Evolutionary conservation across 1,139 yeast genomes (phyloP), one percentile per base, ranked within the genome.

Genomic region (Saccharomyces hybrid): DNA sequence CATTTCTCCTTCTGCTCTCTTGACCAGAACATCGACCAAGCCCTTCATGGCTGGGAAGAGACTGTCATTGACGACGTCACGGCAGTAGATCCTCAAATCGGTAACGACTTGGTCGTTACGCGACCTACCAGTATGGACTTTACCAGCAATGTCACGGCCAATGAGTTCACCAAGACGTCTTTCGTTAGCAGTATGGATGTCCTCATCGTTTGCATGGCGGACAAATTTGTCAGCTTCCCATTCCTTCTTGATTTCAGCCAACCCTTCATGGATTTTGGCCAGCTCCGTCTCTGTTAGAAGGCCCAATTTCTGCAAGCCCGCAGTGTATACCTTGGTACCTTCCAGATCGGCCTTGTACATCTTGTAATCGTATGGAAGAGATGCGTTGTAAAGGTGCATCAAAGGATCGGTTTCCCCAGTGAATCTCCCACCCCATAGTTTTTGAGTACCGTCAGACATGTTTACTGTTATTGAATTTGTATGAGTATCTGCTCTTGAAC

Each of bases 81-180:
- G 84, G 53, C 93, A 97, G 66, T 81, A 93, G 48, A 93, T 82
- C 72, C 99, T 82, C 96, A 93, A 88, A 69, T 93, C 99, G 19
- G 98, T 93, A 47, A 97, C 99, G 55, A 91, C 97, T 76, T 93
- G 99, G 72, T 93, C 99, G 68, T 93, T 93, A 78, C 99, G 85
- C 51, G 97, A 88, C 70, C 99, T 83, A 58, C 99, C 99, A 19
- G 99, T 93, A 71, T 93, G 99, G 32, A 93, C 98, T 69, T 93
- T 93, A 51, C 99, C 99, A 47, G 98, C 88, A 69, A 93, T 91
- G 57, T 83, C 83, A 67, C 83, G 85, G 55, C 99, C 99, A 65
- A 93, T 93, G 53, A 93, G 76, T 73, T 93, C 99, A 49, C 99
- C 99, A 60, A 93, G 77, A 69, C 99, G 81, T 76, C 99, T 87